Base-by-base conservation (phyloP, 208 protist genomes). In the Wallacemonas sp. region DNA sequence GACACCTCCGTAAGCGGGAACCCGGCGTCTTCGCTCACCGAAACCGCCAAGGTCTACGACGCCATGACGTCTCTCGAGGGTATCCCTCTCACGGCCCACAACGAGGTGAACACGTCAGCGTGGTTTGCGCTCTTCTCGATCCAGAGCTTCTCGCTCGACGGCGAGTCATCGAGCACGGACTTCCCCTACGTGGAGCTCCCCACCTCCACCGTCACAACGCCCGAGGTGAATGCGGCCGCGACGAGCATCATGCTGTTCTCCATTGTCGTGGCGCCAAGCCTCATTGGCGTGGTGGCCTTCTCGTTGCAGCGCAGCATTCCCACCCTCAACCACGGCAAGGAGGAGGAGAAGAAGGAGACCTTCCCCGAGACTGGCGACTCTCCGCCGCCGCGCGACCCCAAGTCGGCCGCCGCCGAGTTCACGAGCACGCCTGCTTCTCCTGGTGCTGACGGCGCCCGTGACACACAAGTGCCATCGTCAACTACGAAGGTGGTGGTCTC, bases 251-350 rank as follows among this genome's bases (percentile, higher is more conserved):
- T 72, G 5, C 74, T 85, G 12, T 84, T 82, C 54, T 89, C 80
- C 38, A 74, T 85, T 20, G 69, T 89, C 14, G 75, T 90, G 29
- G 65, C 73, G 1, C 87, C 82, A 28, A 81, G 77, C 14, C 67
- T 72, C 23, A 57, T 82, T 12, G 86, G 79, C 61, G 80, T 92
- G 25, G 86, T 92, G 29, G 77, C 74, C 66, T 92, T 92, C 72
- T 92, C 86, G 14, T 29, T 92, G 8, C 82, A 87, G 72, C 86
- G 83, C 33, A 79, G 63, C 38, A 74, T 89, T 31, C 86, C 86
- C 0, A 74, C 61, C 26, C 72, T 92, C 28, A 68, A 54, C 3
- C 74, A 67, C 23, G 65, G 45, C 25, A 74, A 74, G 70, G 42
- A 73, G 5, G 61, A 70, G 25, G 70, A 44, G 14, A 71, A 72